Base-by-base conservation (phyloP, 139 green algal species). In the Haematococcus lacustris region DNA sequence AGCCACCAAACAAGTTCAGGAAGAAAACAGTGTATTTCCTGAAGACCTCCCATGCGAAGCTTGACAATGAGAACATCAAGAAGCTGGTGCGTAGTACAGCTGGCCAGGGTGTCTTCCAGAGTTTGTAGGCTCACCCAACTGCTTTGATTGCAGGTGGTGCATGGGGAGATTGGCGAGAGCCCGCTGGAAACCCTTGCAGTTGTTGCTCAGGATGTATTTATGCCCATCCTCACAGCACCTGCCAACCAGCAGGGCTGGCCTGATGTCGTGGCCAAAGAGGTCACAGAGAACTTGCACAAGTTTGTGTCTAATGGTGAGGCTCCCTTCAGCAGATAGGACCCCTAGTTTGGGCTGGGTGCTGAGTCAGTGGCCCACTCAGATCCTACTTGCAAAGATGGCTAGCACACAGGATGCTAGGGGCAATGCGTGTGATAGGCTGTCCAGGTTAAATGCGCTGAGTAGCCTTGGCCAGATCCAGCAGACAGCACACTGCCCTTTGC, bases 11-110 rank as follows among this genome's bases (percentile, higher is more conserved):
- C 1, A 94, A 93, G 67, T 88, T 92, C 69, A 91, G 90, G 76
- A 85, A 88, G 53, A 95, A 96, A 80, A 86, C 86, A 0, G 75
- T 92, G 0, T 96, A 94, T 74, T 96, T 96, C 73, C 33, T 94
- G 38, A 96, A 97, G 80, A 78, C 80, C 6, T 40, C 75, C 7
- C 53, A 76, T 13, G 73, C 60, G 13, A 83, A 83, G 40, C 73
- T 95, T 17, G 83, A 86, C 34, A 85, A 82, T 50, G 85, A 93
- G 2, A 91, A 79, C 73, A 87, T 95, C 62, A 77, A 79, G 68
- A 85, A 85, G 63, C 30, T 82, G 76, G 82, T 94, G 39, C 33
- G 86, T 41, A n/a, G n/a, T n/a, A n/a, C n/a, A n/a, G n/a, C n/a
- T n/a, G n/a, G n/a, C n/a, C n/a, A n/a, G n/a, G n/a, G n/a, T n/a